A percentile compares a stretch with the other conserved stretches of the same genome.
phyloP scores from a whole-genome alignment of 1,284 basidiomycete genomes.

The Cryptococcus sp. region DNA sequence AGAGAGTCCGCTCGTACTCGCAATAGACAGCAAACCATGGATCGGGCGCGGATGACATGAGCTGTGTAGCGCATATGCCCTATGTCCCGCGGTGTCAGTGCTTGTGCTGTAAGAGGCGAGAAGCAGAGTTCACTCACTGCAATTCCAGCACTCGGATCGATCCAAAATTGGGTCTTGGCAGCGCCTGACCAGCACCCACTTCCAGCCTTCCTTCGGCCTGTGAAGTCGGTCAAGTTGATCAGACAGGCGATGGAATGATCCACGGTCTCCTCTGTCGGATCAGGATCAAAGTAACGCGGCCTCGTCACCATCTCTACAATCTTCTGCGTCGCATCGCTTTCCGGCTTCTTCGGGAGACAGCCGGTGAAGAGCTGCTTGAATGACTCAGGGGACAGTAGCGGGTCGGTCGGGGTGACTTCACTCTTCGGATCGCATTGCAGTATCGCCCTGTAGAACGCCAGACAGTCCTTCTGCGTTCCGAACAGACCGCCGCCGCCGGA shows the following conservation, averaged over 20 bases:
- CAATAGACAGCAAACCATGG: constrained; percentile 34
- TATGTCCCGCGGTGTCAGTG: not conserved
- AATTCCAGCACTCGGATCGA: constrained; percentile 38
- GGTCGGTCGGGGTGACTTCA: constrained; percentile 10
- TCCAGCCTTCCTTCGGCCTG: constrained; percentile 26
- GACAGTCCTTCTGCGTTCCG: constrained; percentile 39
- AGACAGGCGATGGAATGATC: constrained; percentile 20
- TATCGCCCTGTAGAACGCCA: constrained; percentile 35
- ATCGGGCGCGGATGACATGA: constrained; percentile 15
- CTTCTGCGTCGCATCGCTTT: constrained; percentile 15
- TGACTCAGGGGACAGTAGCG: constrained; percentile 24
- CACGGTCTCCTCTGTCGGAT: constrained; percentile 16
- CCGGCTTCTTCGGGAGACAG: constrained; percentile 11
- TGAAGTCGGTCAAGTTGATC: constrained; percentile 21
- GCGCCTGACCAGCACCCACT: constrained; percentile 38
- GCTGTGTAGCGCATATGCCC: constrained; percentile 20
- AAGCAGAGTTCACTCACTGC: constrained; percentile 27
- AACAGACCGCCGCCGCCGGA: constrained; percentile 41
- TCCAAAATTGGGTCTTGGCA: constrained; percentile 40
- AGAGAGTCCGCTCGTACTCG: constrained; percentile 35
- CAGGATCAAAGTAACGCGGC: constrained; percentile 17
- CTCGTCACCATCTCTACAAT: constrained; percentile 14
- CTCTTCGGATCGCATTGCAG: constrained; percentile 25
- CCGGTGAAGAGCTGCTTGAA: constrained; percentile 35
- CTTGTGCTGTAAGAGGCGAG: not conserved